A percentile compares a stretch with the other conserved stretches of the same genome.
These are phyloP conservation scores for Ogataea kodamae DNA, from an alignment of 805 yeast genomes.

Conservation along the genomic window DNA sequence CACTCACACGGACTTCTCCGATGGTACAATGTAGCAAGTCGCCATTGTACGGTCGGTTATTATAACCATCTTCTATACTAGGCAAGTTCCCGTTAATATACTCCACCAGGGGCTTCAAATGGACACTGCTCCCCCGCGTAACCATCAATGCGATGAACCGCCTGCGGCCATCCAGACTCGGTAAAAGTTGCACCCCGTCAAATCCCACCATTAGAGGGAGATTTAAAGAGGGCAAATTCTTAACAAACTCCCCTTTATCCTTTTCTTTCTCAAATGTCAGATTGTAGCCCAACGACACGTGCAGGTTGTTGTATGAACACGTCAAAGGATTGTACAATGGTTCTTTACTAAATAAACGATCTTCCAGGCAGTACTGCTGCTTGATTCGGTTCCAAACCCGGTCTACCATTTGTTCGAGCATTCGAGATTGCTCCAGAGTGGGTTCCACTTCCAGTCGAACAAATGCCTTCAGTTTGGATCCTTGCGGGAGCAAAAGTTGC, in stretches of 20 bases:
- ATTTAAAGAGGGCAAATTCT: no score
- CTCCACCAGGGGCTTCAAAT: slow-evolving; percentile 5
- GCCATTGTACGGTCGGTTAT: slow-evolving; percentile 8
- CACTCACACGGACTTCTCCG: slow-evolving; percentile 7
- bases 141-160: slow-evolving; percentile 18
- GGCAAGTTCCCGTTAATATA: slow-evolving; percentile 15
- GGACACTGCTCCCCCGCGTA: neutral
- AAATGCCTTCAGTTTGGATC: slow-evolving; percentile 4
- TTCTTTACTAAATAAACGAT: slow-evolving; percentile 3
- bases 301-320: slow-evolving; percentile 12
- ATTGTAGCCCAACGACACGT: slow-evolving; percentile 22
- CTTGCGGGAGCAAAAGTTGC: no score
- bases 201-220: no score
- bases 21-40: slow-evolving; percentile 15
- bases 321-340: slow-evolving; percentile 16
- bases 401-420: slow-evolving; percentile 1
- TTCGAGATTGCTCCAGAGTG: slow-evolving; percentile 2
- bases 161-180: slow-evolving; percentile 16
- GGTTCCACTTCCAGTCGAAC: slow-evolving; percentile 9
- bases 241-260: slow-evolving; percentile 1
- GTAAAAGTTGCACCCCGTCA: slow-evolving; percentile 14
- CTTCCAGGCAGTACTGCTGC: slow-evolving; percentile 1
- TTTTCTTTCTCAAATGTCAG: slow-evolving; percentile 10
- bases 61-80: neutral
- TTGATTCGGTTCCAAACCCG: slow-evolving; percentile 6